Conservation (phyloP, 768 basidiomycete species). For the Rhodosporidiobolus odoratus region DNA sequence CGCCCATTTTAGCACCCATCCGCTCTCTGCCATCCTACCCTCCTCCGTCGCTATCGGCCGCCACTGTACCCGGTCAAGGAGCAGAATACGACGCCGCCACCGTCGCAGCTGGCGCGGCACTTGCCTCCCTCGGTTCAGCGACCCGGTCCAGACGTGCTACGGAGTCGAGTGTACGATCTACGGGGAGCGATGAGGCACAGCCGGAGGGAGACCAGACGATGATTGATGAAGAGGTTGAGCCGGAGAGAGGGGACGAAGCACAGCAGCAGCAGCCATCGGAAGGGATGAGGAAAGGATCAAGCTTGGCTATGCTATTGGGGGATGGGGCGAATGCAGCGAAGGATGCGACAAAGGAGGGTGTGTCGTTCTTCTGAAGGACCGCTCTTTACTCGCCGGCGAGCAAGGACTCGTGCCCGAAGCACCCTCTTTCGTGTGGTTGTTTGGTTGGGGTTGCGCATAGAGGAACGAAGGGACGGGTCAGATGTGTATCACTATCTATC, state of each 20-base stretch:
- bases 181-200: background rate
- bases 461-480: too few relatives aligned
- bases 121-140: background rate
- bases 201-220: background rate
- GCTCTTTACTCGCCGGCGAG: background rate
- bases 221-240: background rate
- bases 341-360: background rate
- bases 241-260: background rate
- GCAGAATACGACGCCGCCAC: background rate
- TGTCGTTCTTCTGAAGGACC: conserved; percentile 6
- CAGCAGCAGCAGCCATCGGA: background rate
- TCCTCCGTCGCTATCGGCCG: background rate
- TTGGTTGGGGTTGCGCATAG: too few relatives aligned
- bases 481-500: too few relatives aligned
- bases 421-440: background rate
- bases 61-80: background rate
- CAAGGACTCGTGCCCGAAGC: background rate
- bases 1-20: conserved; percentile 14
- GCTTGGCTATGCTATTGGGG: conserved; percentile 27
- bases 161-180: background rate
- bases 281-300: background rate
- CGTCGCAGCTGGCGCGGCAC: background rate
- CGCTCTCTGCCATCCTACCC: background rate
- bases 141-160: background rate
- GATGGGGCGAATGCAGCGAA: conserved; percentile 12